Evolutionary conservation across 345 rosid genomes (phyloP), one percentile per base, ranked within the genome.

Genomic region (Arabidopsis suecica): DNA sequence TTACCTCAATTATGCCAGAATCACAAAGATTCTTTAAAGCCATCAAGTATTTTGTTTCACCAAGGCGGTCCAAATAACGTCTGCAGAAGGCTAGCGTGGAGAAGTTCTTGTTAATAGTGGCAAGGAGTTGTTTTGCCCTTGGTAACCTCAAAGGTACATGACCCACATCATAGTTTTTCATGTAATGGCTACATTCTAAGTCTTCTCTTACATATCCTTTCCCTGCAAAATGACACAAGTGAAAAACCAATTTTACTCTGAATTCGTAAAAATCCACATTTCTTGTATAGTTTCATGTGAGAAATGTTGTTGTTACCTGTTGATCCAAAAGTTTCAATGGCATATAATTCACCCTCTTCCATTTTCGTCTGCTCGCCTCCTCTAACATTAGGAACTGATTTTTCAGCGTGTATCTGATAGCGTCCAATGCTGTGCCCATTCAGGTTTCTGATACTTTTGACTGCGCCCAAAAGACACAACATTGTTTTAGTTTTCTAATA

Each of bases 291-390:
- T 61, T 40, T 61, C 20, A 42, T 8, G 36, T 25, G 23, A 13
- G 23, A 22, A 40, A 22, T 61, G 48, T 62, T 62, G 48, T 62
- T 62, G 7, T 61, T 80, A 95, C 98, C 99, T 37, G 98, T 89
- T 20, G 98, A 95, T 65, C 84, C 97, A 74, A 90, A 95, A 65
- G 98, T 93, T 86, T 95, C 98, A 37, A 90, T 90, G 58, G 97
- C 99, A 36, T 82, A 93, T 79, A 89, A 86, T 87, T 90, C 97
- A 22, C 99, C 97, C 87, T 95, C 98, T 82, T 95, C 98, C 99
- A 92, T 90, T 78, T 92, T 95, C 45, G 93, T 93, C 83, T 93
- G 98, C 86, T 90, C 97, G 23, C 98, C 98, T 66, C 98, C 96
- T 85, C 89, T 93, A 66, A 93, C 94, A 44, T 87, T 86, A 36